phyloP scores from a whole-genome alignment of 2,329 filamentous ascomycete species.

The Apiospora hydei region DNA sequence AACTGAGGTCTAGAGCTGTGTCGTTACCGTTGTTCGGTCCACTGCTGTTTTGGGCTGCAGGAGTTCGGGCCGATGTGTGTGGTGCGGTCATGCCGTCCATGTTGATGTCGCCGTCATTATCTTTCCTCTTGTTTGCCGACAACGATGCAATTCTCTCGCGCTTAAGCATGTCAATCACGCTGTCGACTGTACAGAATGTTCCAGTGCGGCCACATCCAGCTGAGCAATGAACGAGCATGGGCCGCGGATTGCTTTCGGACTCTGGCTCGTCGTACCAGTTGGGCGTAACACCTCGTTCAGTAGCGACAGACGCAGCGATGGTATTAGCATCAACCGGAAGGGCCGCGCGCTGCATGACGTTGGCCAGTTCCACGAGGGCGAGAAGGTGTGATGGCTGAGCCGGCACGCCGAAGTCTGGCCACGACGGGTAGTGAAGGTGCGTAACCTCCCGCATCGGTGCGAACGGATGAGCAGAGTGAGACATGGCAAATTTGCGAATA shows the following conservation, averaged over 20 bases:
- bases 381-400: constrained; percentile 88
- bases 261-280: constrained; percentile 68
- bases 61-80: constrained; percentile 32
- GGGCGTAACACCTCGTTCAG: constrained; percentile 43
- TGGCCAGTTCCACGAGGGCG: constrained; percentile 87
- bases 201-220: constrained; percentile 95
- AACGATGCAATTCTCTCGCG: constrained; percentile 66
- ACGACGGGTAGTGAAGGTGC: constrained; percentile 92
- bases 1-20: constrained; percentile 57
- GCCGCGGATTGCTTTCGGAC: constrained; percentile 59
- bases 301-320: constrained; percentile 42
- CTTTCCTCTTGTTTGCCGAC: constrained; percentile 34
- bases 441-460: constrained; percentile 89
- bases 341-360: constrained; percentile 70
- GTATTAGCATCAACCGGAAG: constrained; percentile 54
- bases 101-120: constrained; percentile 54
- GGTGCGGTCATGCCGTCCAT: constrained; percentile 49
- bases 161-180: constrained; percentile 95
- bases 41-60: constrained; percentile 29
- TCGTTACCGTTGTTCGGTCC: constrained; percentile 22
- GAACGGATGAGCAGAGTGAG: constrained; percentile 80
- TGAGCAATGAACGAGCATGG: constrained; percentile 92
- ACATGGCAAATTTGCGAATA: constrained; percentile 86
- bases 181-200: constrained; percentile 96
- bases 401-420: constrained; percentile 95